Evolutionary conservation across 768 basidiomycete genomes (phyloP), one percentile per base, ranked within the genome.

Genomic region (Gymnopilus junonius): DNA sequence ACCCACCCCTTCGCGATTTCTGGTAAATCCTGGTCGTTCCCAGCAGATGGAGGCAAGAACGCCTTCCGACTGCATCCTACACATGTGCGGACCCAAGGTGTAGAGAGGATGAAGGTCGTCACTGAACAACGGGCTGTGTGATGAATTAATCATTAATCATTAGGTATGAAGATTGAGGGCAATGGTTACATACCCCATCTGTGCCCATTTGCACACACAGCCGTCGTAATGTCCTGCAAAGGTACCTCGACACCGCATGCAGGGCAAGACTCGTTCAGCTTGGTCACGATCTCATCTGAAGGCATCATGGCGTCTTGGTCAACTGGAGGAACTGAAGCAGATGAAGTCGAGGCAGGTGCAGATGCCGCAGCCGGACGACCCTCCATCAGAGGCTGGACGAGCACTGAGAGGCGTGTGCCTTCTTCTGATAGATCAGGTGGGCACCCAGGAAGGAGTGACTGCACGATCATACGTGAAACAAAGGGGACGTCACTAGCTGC

Each of bases 1-100:
- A 90, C 74, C 89, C 88, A 90, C 31, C 88, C 85, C 31, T 76
- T 77, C 12, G 83, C 85, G 17, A 81, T 76, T 10, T 70, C 58
- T 2, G 85, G 85, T 6, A 87, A 72, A 46, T 51, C 55, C n/a
- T n/a, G n/a, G n/a, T n/a, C n/a, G n/a, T 63, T 66, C 4, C 62
- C 43, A 17, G 70, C 72, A 11, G 83, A 84, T 31, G 80, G 76
- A n/a, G 91, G 86, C 14, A 91, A 79, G 68, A 93, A 86, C 20
- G 92, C 90, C 74, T 94, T 94, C 65, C 92, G 83, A 70, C 85
- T 85, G 71, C 93, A 95, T 53, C 91, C 90, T 29, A 93, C 78
- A 73, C 93, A 95, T 17, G 92, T 93, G 61, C 91, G 84, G 35
- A 92, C 89, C 74, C 81, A 81, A 14, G 91, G 83, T 53, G 91